Evolutionary conservation across 768 basidiomycete species (phyloP).

Genomic region (Cyathus striatus): DNA sequence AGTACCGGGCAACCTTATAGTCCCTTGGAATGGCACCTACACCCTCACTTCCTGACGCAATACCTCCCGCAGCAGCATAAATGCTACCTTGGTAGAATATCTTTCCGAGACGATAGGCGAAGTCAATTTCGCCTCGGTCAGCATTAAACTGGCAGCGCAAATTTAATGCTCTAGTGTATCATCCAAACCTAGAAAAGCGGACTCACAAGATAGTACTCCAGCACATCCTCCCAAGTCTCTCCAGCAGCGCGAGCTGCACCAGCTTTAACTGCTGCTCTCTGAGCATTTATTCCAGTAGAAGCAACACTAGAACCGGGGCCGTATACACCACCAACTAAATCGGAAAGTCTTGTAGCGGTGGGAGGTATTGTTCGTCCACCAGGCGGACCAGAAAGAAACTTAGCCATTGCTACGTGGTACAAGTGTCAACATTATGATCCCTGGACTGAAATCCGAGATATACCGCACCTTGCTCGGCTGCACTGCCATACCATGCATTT

Average conservation of each 20-base stretch:
- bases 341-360: conserved; percentile 78
- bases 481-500: conserved; percentile 83
- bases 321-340: conserved; percentile 88
- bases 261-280: conserved; percentile 77
- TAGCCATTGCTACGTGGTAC: conserved; percentile 58
- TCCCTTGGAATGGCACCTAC: conserved; percentile 84
- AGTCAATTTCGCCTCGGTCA: conserved; percentile 84
- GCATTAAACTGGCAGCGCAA: conserved; percentile 87
- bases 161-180: conserved; percentile 6
- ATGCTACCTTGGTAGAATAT: conserved; percentile 96
- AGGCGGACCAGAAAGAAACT: conserved; percentile 81
- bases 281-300: conserved; percentile 72
- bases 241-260: conserved; percentile 80
- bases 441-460: background rate
- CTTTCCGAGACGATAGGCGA: conserved; percentile 89
- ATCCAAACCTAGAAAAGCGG: background rate
- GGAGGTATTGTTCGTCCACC: conserved; percentile 85
- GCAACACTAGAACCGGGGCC: conserved; percentile 94
- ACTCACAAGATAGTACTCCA: conserved; percentile 85
- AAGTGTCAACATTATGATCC: conserved; percentile 3
- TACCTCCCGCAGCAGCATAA: conserved; percentile 74
- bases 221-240: conserved; percentile 89
- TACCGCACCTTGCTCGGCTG: conserved; percentile 73
- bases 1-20: conserved; percentile 68
- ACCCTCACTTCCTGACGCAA: conserved; percentile 86